Evolutionary conservation across 805 yeast species (phyloP).

Genomic region (Metschnikowia lunata): DNA sequence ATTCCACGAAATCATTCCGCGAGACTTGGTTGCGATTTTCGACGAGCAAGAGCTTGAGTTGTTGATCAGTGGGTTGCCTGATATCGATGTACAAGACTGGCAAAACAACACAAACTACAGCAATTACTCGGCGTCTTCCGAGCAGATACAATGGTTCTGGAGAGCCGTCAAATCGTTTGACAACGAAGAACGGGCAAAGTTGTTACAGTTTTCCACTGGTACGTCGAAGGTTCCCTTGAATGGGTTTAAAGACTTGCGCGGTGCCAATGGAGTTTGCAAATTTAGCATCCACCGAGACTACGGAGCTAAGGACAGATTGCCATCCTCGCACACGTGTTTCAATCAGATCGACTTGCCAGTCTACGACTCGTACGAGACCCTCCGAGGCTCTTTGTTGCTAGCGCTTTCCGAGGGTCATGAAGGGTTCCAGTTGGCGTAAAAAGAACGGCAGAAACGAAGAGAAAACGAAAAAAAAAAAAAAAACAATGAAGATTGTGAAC

Average conservation of each 20-base stretch:
- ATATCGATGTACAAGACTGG: conserved; percentile 96
- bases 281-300: conserved; percentile 88
- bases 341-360: conserved; percentile 93
- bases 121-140: conserved; percentile 76
- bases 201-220: conserved; percentile 94
- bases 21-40: conserved; percentile 77
- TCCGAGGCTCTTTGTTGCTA: conserved; percentile 71
- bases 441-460: neutral
- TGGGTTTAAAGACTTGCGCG: conserved; percentile 87
- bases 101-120: conserved; percentile 75
- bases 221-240: conserved; percentile 93
- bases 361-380: conserved; percentile 80
- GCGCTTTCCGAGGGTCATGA: conserved; percentile 95
- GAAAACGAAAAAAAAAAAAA: neutral
- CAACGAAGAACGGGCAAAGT: conserved; percentile 87
- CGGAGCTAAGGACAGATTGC: conserved; percentile 80
- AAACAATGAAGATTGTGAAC: too few relatives aligned
- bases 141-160: conserved; percentile 97
- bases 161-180: conserved; percentile 93
- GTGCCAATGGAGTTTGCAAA: conserved; percentile 79
- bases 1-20: conserved; percentile 84
- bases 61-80: conserved; percentile 90
- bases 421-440: conserved; percentile 82
- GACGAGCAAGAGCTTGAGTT: conserved; percentile 95
- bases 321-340: conserved; percentile 95